Evolutionary conservation across 2,329 filamentous ascomycete species (phyloP).

Genomic region (Ophiostoma ulmi): DNA sequence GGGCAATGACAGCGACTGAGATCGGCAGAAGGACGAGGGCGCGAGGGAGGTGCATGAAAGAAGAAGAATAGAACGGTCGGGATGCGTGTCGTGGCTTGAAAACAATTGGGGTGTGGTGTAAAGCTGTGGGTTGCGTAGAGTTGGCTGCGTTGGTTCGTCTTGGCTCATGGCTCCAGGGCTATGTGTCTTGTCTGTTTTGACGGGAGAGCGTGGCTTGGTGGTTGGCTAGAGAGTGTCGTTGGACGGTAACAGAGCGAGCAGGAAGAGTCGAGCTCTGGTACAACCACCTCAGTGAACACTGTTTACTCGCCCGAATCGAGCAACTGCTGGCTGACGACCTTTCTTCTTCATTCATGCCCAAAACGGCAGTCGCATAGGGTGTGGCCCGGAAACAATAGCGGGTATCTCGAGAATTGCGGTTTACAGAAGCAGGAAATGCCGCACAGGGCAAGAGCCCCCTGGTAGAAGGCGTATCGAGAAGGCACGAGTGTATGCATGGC

Average conservation of each 20-base stretch:
- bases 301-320: constrained; percentile 3
- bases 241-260: background rate
- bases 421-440: background rate
- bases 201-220: background rate
- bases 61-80: background rate
- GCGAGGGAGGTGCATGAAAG: constrained; percentile 1
- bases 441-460: background rate
- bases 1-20: background rate
- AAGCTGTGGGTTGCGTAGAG: background rate
- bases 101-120: background rate
- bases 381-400: background rate
- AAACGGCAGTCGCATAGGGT: background rate
- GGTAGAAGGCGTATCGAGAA: background rate
- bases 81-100: background rate
- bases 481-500: background rate
- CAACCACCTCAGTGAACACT: background rate
- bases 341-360: background rate
- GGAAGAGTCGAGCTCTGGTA: background rate
- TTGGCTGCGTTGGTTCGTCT: background rate
- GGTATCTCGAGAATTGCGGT: background rate
- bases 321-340: background rate
- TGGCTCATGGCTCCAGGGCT: background rate
- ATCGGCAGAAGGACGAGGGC: background rate
- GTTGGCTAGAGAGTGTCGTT: background rate
- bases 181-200: background rate